Conservation (phyloP, 192 early-diverging fungal genomes). For the Geranomyces variabilis region DNA sequence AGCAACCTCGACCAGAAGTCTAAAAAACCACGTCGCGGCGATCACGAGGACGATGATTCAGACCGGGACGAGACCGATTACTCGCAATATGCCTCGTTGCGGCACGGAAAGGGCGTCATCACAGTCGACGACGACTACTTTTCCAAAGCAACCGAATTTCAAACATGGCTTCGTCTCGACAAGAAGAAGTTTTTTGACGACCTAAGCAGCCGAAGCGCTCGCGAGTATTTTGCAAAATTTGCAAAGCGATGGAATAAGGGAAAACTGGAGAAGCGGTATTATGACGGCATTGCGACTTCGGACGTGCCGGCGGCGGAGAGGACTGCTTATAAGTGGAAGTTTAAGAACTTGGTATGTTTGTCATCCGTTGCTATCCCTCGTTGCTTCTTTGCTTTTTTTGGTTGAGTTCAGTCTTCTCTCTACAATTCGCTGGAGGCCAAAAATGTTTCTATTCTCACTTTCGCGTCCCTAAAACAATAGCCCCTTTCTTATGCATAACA, state of each 20-base stretch:
- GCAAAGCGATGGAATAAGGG: slow-evolving; percentile 84
- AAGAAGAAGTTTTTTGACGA: slow-evolving; percentile 70
- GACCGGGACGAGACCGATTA: not conserved
- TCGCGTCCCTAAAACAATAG: not conserved
- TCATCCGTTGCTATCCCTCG: no score
- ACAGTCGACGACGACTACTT: slow-evolving; percentile 73
- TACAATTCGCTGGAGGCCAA: no score
- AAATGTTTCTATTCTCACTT: no score
- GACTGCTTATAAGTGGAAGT: slow-evolving; percentile 79
- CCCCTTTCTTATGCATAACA: not conserved
- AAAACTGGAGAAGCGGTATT: slow-evolving; percentile 59
- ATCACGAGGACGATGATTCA: not conserved
- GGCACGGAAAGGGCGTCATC: not conserved
- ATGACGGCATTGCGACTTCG: slow-evolving; percentile 69
- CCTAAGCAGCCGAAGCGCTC: slow-evolving; percentile 66
- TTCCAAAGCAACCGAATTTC: slow-evolving; percentile 74
- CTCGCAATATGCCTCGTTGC: not conserved
- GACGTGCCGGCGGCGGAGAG: slow-evolving; percentile 62
- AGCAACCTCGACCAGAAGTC: not conserved
- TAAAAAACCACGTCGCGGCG: not conserved
- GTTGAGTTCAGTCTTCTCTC: not conserved
- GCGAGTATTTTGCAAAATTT: slow-evolving; percentile 81
- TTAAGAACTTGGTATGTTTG: slow-evolving; percentile 46
- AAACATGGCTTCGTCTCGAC: slow-evolving; percentile 71
- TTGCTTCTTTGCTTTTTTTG: not conserved